These are phyloP conservation scores for Tulasnella sp. DNA, from an alignment of 768 basidiomycete species.

Conservation along the genomic window DNA sequence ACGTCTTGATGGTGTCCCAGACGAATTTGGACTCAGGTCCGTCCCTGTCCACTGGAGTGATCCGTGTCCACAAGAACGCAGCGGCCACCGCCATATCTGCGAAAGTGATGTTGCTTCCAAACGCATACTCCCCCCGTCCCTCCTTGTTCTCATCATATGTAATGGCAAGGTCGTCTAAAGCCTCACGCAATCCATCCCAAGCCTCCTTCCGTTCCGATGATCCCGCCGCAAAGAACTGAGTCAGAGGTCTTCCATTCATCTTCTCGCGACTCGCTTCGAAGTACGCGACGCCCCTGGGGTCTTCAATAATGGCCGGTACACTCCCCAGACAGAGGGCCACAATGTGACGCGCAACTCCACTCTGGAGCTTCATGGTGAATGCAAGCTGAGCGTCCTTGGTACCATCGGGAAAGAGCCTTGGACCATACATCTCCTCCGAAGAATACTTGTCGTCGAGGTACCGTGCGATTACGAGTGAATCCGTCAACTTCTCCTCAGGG, in stretches of 20 bases:
- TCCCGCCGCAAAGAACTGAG: not conserved
- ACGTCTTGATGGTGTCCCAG: conserved; percentile 54
- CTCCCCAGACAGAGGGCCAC: conserved; percentile 61
- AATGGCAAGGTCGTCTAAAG: not conserved
- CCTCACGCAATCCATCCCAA: conserved; percentile 3
- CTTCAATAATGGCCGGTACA: conserved; percentile 21
- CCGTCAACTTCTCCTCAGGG: not conserved
- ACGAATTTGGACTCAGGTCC: conserved; percentile 34
- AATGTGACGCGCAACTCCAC: conserved; percentile 53
- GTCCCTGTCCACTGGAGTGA: conserved; percentile 48
- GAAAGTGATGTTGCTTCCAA: conserved; percentile 57
- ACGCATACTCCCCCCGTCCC: conserved; percentile 21
- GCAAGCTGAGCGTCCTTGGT: conserved; percentile 55
- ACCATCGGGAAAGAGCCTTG: conserved; percentile 61
- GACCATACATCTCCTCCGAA: conserved; percentile 28
- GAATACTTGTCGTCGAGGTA: not conserved
- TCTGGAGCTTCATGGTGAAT: conserved; percentile 36
- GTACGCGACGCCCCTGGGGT: conserved; percentile 5
- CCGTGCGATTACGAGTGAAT: not conserved
- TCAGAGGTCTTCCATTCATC: not conserved
- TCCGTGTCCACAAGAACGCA: conserved; percentile 63
- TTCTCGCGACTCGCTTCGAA: not conserved
- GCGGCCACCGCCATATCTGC: conserved; percentile 68
- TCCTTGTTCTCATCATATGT: conserved; percentile 6
- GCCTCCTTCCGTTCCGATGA: not conserved